Percentiles rank a stretch among this genome's conserved stretches.
Evolutionary conservation across 441 rosid genomes (phyloP).

Genomic region (Raphanus hybrid): DNA sequence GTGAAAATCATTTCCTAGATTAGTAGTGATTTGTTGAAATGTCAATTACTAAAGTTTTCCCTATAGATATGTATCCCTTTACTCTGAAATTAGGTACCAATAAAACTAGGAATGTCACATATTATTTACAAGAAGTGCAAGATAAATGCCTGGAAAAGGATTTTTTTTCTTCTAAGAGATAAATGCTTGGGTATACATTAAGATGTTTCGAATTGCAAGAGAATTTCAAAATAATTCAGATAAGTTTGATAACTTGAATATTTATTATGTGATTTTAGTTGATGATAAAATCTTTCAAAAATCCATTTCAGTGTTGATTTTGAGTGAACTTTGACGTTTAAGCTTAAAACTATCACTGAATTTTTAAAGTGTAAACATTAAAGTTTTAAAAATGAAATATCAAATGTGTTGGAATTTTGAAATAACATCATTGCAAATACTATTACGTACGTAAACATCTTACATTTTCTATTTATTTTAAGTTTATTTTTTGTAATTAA

Average conservation of each 20-base stretch:
- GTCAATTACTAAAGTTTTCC: not conserved
- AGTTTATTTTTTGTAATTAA: not conserved
- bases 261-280: not conserved
- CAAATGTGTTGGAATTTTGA: not conserved
- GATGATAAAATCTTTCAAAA: not conserved
- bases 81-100: not conserved
- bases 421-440: not conserved
- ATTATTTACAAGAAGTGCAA: constrained; percentile 3
- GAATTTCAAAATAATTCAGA: not conserved
- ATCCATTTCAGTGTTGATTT: not conserved
- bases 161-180: not conserved
- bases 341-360: not conserved
- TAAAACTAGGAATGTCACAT: not conserved
- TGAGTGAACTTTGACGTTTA: constrained; percentile 2
- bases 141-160: not conserved
- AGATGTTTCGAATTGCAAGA: not conserved
- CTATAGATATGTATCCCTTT: not conserved
- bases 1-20: constrained; percentile 13
- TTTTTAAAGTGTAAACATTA: not conserved
- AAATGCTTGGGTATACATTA: not conserved
- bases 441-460: not conserved
- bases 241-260: not conserved
- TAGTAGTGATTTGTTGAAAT: not conserved
- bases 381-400: too few relatives aligned
- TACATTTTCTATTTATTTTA: not conserved